Base-by-base conservation (phyloP, 208 protist species). In the Lotmaria passim region DNA sequence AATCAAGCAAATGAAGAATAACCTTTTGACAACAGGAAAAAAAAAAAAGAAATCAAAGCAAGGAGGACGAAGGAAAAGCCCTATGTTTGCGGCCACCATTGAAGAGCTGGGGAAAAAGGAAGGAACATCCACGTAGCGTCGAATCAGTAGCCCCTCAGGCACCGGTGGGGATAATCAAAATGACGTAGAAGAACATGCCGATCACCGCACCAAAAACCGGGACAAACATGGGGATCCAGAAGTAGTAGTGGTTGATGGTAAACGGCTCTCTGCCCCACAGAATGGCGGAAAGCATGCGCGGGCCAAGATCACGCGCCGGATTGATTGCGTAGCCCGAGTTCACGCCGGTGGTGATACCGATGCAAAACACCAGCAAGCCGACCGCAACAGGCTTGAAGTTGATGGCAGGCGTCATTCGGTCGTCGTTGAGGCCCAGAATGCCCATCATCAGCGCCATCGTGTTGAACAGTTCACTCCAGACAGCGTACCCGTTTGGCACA, bases 321-420 rank as follows among this genome's bases (percentile, higher is more conserved):
- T 89, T 89, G 53, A 86, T 76, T 14, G 69, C 79, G 60, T 78
- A 85, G 23, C 69, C 76, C 3, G 83, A 79, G 63, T 81, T 82
- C 31, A 66, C 55, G 36, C 83, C 80, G 2, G 69, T 70, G 28
- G 69, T 70, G 26, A 83, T 65, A 41, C 77, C 83, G 70, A 89
- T 66, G 14, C 63, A 73, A 44, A 89, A 72, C 17, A 83, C 62
- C 14, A 83, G 67, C 31, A 79, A 17, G 8, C 76, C 83, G 7
- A 89, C 73, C 11, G 80, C 80, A 11, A 86, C 34, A 8, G 79
- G 83, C 73, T 82, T 82, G 69, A 78, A 70, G 47, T 72, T 66
- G 30, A 51, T 53, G 14, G 80, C 79, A 0, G 83, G 72, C 15
- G 69, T 70, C 66, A 84, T 89, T 14, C 69, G 62, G 30, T 78